These are phyloP conservation scores for Mrakia gelida DNA, from an alignment of 768 basidiomycete species.

Conservation along the genomic window DNA sequence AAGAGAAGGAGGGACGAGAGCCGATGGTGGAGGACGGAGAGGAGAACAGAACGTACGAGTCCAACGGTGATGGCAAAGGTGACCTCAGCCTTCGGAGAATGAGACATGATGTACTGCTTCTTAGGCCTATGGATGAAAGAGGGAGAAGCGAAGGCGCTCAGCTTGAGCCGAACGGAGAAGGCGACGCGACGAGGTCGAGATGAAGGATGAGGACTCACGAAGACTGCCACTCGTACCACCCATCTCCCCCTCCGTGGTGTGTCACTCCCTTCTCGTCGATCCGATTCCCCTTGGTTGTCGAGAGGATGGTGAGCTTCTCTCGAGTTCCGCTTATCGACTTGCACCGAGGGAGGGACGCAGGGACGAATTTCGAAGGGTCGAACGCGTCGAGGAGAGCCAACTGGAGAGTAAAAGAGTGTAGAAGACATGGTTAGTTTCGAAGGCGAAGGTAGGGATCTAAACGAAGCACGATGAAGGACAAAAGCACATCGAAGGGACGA, in stretches of 20 bases:
- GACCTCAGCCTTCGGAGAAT: background rate
- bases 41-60: background rate
- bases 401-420: background rate
- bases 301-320: background rate
- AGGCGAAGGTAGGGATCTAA: no score
- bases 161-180: background rate
- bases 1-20: background rate
- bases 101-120: background rate
- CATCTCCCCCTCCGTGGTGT: background rate
- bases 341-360: background rate
- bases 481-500: no score
- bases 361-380: background rate
- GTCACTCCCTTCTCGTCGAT: background rate
- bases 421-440: background rate
- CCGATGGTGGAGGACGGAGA: no score
- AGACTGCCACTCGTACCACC: background rate
- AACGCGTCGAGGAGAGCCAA: background rate
- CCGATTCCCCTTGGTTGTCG: background rate
- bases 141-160: background rate
- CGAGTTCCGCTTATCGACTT: background rate
- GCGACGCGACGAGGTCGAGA: background rate
- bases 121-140: background rate
- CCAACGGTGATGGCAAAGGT: background rate
- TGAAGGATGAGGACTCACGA: background rate
- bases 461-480: background rate